Evolutionary conservation across 805 yeast genomes (phyloP).

Genomic region (Scheffersomyces ergatensis): DNA sequence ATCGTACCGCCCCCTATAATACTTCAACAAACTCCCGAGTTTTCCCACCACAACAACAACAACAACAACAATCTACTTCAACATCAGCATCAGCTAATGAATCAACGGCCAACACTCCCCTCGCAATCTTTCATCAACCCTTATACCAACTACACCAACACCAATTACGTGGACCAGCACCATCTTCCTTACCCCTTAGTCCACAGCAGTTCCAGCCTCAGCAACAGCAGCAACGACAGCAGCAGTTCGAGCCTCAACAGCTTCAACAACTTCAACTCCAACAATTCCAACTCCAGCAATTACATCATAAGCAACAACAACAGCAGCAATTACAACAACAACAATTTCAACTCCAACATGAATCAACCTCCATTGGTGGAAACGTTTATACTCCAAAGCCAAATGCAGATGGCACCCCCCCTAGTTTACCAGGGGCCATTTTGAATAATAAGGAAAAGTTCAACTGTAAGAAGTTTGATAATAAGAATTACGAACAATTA

Average conservation of each 20-base stretch:
- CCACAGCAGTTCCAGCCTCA: no score
- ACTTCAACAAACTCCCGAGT: not conserved
- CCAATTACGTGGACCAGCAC: no score
- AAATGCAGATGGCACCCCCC: not conserved
- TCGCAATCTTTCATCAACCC: not conserved
- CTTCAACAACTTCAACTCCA: not conserved
- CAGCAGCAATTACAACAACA: not conserved
- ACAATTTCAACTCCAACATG: not conserved
- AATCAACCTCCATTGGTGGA: not conserved
- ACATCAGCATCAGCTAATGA: not conserved
- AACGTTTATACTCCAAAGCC: not conserved
- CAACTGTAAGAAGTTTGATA: not conserved
- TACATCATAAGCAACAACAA: constrained; percentile 2
- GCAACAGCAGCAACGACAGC: not conserved
- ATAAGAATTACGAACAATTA: constrained; percentile 3
- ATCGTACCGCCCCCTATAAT: not conserved
- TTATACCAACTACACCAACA: no score
- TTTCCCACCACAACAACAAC: no score
- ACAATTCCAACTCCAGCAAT: no score
- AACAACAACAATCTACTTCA: no score
- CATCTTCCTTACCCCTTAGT: no score
- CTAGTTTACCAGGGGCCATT: constrained; percentile 7
- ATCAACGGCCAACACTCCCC: not conserved
- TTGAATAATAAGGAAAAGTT: not conserved
- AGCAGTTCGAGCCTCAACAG: not conserved